Evolutionary conservation across 2,329 filamentous ascomycete species (phyloP).

Genomic region (Phyllosticta paracitricarpa): DNA sequence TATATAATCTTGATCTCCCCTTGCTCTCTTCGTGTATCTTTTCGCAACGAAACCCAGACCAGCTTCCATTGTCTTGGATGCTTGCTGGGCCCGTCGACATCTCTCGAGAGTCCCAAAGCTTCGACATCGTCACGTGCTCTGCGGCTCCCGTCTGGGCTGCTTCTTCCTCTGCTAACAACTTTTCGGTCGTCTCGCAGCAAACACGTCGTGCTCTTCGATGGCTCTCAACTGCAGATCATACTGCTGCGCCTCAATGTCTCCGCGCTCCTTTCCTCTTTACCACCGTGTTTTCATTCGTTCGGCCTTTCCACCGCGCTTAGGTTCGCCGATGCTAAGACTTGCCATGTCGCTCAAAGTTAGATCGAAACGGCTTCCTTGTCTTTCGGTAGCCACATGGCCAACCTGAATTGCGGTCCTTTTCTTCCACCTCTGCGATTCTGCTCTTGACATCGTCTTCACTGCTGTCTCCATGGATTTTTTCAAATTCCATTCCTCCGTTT

Average conservation of each 20-base stretch:
- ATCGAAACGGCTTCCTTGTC: not conserved
- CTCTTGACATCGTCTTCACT: not conserved
- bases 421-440: not conserved
- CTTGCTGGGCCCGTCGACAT: not conserved
- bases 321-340: not conserved
- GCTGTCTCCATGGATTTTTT: not conserved
- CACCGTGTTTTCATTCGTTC: not conserved
- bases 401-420: conserved; percentile 14
- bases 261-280: not conserved
- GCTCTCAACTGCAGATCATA: not conserved
- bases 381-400: not conserved
- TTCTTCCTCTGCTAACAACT: not conserved
- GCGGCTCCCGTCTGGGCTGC: too few species aligned
- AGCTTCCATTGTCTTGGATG: not conserved
- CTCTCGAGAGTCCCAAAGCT: not conserved
- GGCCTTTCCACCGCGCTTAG: not conserved
- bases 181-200: not conserved
- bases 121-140: not conserved
- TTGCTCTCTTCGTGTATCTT: not conserved
- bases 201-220: not conserved
- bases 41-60: not conserved
- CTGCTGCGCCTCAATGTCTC: not conserved
- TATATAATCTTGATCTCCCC: not conserved
- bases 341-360: not conserved
- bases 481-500: not conserved